Evolutionary conservation across 495 filamentous ascomycete species (phyloP).

Genomic region (Hypomontagnella monticulosa): DNA sequence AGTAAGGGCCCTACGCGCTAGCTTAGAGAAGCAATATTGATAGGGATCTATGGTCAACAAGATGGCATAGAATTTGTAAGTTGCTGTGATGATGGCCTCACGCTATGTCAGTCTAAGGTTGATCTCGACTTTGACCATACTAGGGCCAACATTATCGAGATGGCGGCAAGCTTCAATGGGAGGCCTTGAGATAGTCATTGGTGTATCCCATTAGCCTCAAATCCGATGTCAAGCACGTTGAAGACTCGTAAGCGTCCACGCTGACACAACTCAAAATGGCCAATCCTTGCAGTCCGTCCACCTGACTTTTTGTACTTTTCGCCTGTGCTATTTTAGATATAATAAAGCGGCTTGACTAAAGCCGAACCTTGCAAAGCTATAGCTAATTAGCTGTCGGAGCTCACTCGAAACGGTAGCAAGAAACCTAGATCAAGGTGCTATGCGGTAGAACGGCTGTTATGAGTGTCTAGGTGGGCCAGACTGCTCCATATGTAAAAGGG

Average conservation of each 20-base stretch:
- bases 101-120: background rate
- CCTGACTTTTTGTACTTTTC: constrained; percentile 27
- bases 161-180: constrained; percentile 1
- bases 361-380: constrained; percentile 30
- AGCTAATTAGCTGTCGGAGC: constrained; percentile 18
- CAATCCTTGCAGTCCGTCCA: constrained; percentile 14
- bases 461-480: constrained; percentile 32
- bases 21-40: background rate
- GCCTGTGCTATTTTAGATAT: constrained; percentile 6
- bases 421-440: constrained; percentile 39
- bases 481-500: constrained; percentile 36
- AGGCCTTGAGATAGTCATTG: constrained; percentile 2
- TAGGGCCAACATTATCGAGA: constrained; percentile 11
- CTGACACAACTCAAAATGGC: constrained; percentile 31
- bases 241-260: constrained; percentile 16
- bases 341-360: constrained; percentile 21
- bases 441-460: constrained; percentile 41
- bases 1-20: no score
- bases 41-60: no score
- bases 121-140: constrained; percentile 14
- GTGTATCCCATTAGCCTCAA: constrained; percentile 7
- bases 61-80: no score
- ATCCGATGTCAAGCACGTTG: background rate
- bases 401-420: constrained; percentile 31
- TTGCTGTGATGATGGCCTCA: no score